phyloP scores from a whole-genome alignment of 768 basidiomycete genomes.

The Favolaschia claudopus region DNA sequence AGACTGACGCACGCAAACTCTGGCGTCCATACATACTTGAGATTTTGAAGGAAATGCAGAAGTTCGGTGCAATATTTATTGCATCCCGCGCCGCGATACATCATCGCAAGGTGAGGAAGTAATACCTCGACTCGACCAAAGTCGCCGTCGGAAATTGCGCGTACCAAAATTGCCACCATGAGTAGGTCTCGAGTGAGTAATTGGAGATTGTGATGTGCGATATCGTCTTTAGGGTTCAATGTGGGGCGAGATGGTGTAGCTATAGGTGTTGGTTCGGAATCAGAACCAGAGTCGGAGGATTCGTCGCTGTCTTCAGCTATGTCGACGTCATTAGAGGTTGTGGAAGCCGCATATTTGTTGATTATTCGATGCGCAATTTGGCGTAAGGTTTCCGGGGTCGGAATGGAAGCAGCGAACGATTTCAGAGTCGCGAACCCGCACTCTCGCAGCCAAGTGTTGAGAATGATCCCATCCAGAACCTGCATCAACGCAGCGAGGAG shows the following conservation, averaged over 20 bases:
- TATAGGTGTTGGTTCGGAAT: neutral
- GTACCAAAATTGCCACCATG: constrained; percentile 10
- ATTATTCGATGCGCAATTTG: constrained; percentile 18
- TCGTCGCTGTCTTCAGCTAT: neutral
- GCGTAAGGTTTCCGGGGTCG: constrained; percentile 24
- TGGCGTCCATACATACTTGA: constrained; percentile 41
- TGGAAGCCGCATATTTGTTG: constrained; percentile 5
- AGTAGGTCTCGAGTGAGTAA: constrained; percentile 24
- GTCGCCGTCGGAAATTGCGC: constrained; percentile 24
- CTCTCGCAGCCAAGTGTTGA: constrained; percentile 26
- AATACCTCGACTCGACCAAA: constrained; percentile 31
- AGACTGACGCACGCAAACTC: constrained; percentile 38
- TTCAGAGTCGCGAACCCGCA: constrained; percentile 7
- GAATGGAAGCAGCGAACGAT: constrained; percentile 25
- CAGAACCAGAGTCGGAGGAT: neutral
- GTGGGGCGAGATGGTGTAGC: neutral
- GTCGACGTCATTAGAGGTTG: neutral
- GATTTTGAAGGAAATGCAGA: constrained; percentile 26
- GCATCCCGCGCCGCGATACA: constrained; percentile 29
- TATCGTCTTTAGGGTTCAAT: neutral
- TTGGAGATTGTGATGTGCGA: constrained; percentile 12
- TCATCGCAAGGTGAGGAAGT: constrained; percentile 19
- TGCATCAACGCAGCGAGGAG: constrained; percentile 20
- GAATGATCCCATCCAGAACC: constrained; percentile 23
- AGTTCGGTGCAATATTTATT: constrained; percentile 33